A percentile compares a stretch with the other conserved stretches of the same genome.
Evolutionary conservation across 1,284 basidiomycete species (phyloP).

Genomic region (Trichosporon sp.): DNA sequence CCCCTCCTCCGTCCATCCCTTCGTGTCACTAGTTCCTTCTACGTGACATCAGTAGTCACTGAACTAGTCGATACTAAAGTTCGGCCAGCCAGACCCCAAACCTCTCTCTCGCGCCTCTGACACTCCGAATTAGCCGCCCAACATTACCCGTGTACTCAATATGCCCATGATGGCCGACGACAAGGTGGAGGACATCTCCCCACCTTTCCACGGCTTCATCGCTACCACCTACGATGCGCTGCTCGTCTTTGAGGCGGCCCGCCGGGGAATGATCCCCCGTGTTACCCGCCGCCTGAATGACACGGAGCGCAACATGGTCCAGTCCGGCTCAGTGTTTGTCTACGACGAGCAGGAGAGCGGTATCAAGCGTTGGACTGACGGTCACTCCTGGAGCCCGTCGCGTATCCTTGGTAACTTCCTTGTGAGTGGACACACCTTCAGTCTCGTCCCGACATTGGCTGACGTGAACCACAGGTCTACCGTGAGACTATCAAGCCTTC

Average conservation of each 20-base stretch:
- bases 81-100: neutral
- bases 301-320: conserved; percentile 85
- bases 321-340: conserved; percentile 90
- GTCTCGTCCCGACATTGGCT: neutral
- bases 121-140: conserved; percentile 1
- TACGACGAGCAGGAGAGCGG: conserved; percentile 97
- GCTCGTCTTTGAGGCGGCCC: conserved; percentile 89
- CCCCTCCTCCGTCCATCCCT: neutral
- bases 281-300: conserved; percentile 92
- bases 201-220: conserved; percentile 88
- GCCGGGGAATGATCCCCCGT: conserved; percentile 81
- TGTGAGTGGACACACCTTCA: conserved; percentile 38
- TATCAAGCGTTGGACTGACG: conserved; percentile 98
- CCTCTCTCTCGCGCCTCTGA: neutral
- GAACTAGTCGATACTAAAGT: neutral
- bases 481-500: conserved; percentile 78
- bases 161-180: conserved; percentile 19
- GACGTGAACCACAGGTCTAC: conserved; percentile 58
- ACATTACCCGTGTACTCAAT: conserved; percentile 7
- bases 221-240: conserved; percentile 92
- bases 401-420: conserved; percentile 84
- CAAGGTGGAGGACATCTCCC: conserved; percentile 41
- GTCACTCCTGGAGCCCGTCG: conserved; percentile 74
- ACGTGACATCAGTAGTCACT: neutral
- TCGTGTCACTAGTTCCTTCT: neutral